Evolutionary conservation across 371 early-diverging fungal genomes (phyloP).

Genomic region (Coemansia sp.): DNA sequence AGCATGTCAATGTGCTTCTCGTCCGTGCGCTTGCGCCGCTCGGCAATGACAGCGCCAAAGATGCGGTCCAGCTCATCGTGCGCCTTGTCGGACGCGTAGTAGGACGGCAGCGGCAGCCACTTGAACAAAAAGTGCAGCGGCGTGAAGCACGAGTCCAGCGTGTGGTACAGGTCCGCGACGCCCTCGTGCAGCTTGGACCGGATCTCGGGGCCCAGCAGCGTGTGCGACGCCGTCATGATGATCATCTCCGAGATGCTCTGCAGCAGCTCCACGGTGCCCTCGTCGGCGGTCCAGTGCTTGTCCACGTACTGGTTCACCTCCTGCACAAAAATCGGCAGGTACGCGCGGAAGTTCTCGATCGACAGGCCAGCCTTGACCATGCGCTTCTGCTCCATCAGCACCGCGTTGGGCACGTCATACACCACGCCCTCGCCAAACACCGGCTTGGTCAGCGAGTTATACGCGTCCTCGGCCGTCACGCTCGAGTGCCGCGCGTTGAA

Average conservation of each 20-base stretch:
- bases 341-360: conserved; percentile 79
- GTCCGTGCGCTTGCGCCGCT: conserved; percentile 64
- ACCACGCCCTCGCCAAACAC: conserved; percentile 95
- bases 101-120: conserved; percentile 78
- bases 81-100: conserved; percentile 83
- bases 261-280: conserved; percentile 67
- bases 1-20: conserved; percentile 69
- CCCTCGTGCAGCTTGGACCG: conserved; percentile 76
- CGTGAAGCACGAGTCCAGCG: conserved; percentile 91
- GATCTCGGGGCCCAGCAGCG: conserved; percentile 93
- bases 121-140: conserved; percentile 92
- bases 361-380: conserved; percentile 93
- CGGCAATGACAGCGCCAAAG: conserved; percentile 78
- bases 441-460: conserved; percentile 88
- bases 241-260: conserved; percentile 85
- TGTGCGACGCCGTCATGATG: conserved; percentile 92
- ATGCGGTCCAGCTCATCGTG: conserved; percentile 77
- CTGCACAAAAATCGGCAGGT: conserved; percentile 83
- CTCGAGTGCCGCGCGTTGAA: conserved; percentile 89
- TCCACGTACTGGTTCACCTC: conserved; percentile 80
- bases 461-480: conserved; percentile 93
- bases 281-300: conserved; percentile 58
- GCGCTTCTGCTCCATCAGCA: conserved; percentile 97
- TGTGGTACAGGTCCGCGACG: conserved; percentile 89
- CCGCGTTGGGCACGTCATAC: conserved; percentile 91